Evolutionary conservation across 208 protist species (phyloP).

Genomic region (Hexamita inflata): DNA sequence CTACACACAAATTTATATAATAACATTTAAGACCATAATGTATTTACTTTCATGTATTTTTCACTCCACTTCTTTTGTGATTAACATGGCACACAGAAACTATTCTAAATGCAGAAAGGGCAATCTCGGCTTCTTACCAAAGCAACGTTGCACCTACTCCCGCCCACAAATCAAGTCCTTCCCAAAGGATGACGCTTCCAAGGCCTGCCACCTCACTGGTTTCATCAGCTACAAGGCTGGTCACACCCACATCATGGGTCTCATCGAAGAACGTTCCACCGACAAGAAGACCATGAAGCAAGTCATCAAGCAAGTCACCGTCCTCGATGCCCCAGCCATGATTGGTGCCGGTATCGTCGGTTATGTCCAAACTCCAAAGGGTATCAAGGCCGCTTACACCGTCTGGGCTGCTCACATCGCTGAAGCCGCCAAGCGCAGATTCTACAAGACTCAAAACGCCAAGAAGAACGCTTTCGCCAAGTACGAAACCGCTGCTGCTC

Average conservation of each 20-base stretch:
- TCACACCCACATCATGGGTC: conserved; percentile 96
- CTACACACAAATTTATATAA: too few species aligned
- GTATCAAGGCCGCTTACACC: conserved; percentile 83
- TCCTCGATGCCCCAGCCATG: conserved; percentile 92
- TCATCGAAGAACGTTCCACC: conserved; percentile 75
- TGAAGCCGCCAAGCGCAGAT: conserved; percentile 75
- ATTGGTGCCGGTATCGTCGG: conserved; percentile 88
- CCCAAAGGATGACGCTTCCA: conserved; percentile 32
- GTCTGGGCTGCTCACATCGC: conserved; percentile 88
- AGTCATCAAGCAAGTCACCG: conserved; percentile 88
- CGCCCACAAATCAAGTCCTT: conserved; percentile 29
- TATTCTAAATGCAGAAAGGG: conserved; percentile 33
- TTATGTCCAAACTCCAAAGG: conserved; percentile 82
- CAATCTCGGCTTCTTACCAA: conserved; percentile 39
- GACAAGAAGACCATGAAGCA: conserved; percentile 95
- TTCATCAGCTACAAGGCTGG: conserved; percentile 97
- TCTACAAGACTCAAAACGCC: conserved; percentile 91
- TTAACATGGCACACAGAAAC: conserved; percentile 20
- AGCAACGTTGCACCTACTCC: conserved; percentile 27
- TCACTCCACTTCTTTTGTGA: too few species aligned
- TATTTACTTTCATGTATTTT: too few species aligned
- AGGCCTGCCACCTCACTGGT: conserved; percentile 30
- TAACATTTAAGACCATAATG: too few species aligned
- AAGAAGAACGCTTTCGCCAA: conserved; percentile 90
- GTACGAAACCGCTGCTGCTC: conserved; percentile 56